Percentiles rank a stretch among this genome's conserved stretches.
Conservation (phyloP, 176 grass and related monocot species). For the Otatea glauca region DNA sequence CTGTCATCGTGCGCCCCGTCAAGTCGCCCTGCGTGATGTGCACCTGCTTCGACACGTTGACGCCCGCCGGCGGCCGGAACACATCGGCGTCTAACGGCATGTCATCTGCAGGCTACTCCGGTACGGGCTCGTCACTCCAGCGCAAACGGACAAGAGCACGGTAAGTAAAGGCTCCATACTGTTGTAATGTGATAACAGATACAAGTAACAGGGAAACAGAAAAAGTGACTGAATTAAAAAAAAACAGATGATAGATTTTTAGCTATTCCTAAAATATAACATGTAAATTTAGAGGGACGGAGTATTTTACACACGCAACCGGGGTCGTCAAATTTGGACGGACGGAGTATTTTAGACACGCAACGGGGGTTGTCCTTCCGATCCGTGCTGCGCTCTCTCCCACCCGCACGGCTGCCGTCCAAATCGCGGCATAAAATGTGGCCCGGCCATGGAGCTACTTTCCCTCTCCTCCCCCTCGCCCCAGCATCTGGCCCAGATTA, state of each 20-base stretch:
- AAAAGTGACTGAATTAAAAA: no score
- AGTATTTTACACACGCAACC: neutral
- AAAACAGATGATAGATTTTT: no score
- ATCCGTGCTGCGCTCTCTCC: neutral
- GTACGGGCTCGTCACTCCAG: conserved; percentile 47
- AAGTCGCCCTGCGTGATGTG: conserved; percentile 71
- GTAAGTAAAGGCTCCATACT: neutral
- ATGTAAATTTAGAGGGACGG: no score
- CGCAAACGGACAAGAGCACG: neutral
- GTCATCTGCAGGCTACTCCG: conserved; percentile 25
- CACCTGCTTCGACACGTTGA: conserved; percentile 68
- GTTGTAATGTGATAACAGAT: neutral
- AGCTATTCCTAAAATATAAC: no score
- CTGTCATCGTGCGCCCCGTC: conserved; percentile 54
- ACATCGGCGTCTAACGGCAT: conserved; percentile 60
- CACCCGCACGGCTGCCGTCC: conserved; percentile 43
- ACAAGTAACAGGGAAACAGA: no score
- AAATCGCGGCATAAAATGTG: conserved; percentile 51
- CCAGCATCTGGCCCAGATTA: conserved; percentile 34
- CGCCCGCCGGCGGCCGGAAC: conserved; percentile 53
- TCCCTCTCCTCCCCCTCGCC: conserved; percentile 33
- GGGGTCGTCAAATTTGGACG: no score
- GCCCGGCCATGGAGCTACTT: conserved; percentile 36
- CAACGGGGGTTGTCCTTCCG: neutral
- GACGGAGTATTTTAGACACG: neutral